phyloP scores from a whole-genome alignment of 2,329 filamentous ascomycete species.

The Aspergillus piperis region DNA sequence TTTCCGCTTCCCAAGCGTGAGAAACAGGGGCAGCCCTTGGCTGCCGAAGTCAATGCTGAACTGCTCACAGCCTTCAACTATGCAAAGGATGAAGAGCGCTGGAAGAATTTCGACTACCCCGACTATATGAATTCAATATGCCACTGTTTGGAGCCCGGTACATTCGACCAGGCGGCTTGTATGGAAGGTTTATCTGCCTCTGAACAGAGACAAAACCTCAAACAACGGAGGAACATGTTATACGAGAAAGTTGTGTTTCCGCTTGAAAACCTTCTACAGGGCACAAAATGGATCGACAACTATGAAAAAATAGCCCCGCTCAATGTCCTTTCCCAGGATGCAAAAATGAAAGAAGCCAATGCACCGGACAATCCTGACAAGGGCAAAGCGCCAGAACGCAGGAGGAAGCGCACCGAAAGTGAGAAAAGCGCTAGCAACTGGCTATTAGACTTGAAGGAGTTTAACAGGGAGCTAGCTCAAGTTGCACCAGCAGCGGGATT shows the following conservation, averaged over 20 bases:
- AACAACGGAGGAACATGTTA: background rate
- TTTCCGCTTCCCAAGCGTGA: background rate
- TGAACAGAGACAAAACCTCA: background rate
- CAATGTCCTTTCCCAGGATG: background rate
- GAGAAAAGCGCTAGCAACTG: no score
- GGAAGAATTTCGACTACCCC: background rate
- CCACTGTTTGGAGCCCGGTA: background rate
- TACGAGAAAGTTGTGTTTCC: slow-evolving; percentile 7
- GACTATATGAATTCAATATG: background rate
- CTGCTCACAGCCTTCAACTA: background rate
- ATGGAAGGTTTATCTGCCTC: background rate
- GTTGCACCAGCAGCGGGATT: background rate
- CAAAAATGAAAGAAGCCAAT: no score
- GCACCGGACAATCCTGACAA: background rate
- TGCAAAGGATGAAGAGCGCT: background rate
- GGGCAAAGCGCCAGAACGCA: background rate
- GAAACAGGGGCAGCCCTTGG: background rate
- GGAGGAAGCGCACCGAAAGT: no score
- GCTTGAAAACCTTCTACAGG: background rate
- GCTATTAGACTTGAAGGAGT: no score
- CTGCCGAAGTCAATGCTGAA: background rate
- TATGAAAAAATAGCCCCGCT: background rate
- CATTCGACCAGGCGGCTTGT: background rate
- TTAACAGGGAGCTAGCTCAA: background rate
- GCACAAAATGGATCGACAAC: slow-evolving; percentile 6